Evolutionary conservation across 371 early-diverging fungal species (phyloP), one percentile per base, ranked within the genome.

Genomic region (Nematocida ironsii): DNA sequence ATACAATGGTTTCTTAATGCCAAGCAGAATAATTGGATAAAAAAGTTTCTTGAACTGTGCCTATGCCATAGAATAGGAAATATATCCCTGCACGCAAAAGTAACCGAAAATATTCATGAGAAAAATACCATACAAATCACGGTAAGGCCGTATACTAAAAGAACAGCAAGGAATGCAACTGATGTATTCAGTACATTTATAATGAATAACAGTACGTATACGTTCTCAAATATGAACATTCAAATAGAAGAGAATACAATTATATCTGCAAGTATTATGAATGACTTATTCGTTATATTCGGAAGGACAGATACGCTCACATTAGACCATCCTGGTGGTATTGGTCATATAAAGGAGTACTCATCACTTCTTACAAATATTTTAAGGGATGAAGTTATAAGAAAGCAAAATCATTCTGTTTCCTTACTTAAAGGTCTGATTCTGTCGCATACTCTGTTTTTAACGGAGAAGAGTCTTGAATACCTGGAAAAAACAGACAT

Each of bases 381-480:
- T 61, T 25, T 61, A 16, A 0, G 25, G 45, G 39, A 13, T 11
- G 64, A 64, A n/a, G 16, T 33, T 11, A 64, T 11, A 11, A 7
- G 64, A 6, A 64, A 16, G 13, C 27, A 64, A 3, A 39, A 64
- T 13, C 16, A 16, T 27, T 11, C 18, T 11, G 5, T 48, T 9
- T 61, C 54, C 16, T 3, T 25, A 0, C n/a, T 70, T 45, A 33
- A 6, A 5, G 71, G 80, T 0, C 67, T 75, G 5, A 25, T 67
- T 39, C 11, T 78, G 11, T 57, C 82, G 42, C 50, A 71, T 47
- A 5, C 48, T 1, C n/a, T 78, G 42, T 9, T 52, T 48, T 60
- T 78, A 7, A 40, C 80, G 0, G 18, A 58, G 13, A 55, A 6
- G 16, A 7, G 5, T 42, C 9, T 58, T 25, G n/a, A 13, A 5